Evolutionary conservation across 306 rosid species (phyloP).

Genomic region (Lathyrus oleraceus): DNA sequence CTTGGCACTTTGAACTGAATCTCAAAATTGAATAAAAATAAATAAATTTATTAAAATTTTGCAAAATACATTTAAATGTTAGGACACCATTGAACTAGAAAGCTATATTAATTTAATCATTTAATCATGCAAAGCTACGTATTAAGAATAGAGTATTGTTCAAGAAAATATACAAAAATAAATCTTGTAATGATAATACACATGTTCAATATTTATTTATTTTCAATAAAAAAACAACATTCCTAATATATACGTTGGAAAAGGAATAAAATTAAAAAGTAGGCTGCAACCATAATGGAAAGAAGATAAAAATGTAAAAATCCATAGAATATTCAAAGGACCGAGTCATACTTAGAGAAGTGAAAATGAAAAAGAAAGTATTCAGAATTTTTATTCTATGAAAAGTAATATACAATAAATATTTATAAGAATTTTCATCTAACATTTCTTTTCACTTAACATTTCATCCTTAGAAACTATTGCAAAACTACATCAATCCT

Average conservation of each 20-base stretch:
- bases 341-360: neutral
- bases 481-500: neutral
- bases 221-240: no score
- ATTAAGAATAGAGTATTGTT: no score
- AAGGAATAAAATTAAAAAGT: no score
- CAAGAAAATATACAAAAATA: no score
- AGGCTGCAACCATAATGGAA: neutral
- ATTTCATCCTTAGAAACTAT: neutral
- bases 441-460: neutral
- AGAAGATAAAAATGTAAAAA: no score
- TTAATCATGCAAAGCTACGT: no score
- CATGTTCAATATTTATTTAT: no score
- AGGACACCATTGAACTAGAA: neutral
- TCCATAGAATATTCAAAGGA: neutral
- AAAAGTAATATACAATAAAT: neutral
- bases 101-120: no score
- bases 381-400: neutral
- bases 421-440: neutral
- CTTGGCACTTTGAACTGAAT: conserved; percentile 53
- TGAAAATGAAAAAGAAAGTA: neutral
- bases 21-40: neutral
- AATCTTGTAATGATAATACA: no score
- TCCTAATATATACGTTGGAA: no score
- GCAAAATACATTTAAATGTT: neutral
- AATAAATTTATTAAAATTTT: no score